These are phyloP conservation scores for Amoeboaphelidium protococcarum DNA, from an alignment of 371 early-diverging fungal species.

Conservation along the genomic window DNA sequence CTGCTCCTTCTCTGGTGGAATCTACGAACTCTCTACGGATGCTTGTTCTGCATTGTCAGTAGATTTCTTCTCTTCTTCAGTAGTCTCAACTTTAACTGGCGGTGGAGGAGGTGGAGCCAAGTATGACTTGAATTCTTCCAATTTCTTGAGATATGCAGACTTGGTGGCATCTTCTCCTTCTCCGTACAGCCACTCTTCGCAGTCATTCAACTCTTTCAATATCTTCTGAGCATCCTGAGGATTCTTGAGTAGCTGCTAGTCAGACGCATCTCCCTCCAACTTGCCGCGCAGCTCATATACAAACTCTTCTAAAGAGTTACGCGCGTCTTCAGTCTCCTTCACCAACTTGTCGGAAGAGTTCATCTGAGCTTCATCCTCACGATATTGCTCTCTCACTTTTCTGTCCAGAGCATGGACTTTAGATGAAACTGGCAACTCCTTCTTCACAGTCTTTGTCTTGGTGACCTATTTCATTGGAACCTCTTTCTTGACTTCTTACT, in stretches of 20 bases:
- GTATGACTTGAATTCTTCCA: conserved; percentile 44
- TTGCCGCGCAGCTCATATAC: conserved; percentile 86
- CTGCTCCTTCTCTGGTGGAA: too few relatives aligned
- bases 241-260: conserved; percentile 31
- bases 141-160: conserved; percentile 56
- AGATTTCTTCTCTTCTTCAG: too few relatives aligned
- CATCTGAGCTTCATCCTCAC: conserved; percentile 64
- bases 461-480: conserved; percentile 37
- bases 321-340: conserved; percentile 67
- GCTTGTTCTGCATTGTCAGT: too few relatives aligned
- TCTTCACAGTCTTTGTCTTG: conserved; percentile 18
- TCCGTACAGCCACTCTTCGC: conserved; percentile 85
- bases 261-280: conserved; percentile 39
- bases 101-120: too few relatives aligned
- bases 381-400: conserved; percentile 29
- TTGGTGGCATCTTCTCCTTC: conserved; percentile 63
- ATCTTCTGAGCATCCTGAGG: conserved; percentile 41
- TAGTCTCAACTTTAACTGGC: too few relatives aligned
- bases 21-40: too few relatives aligned
- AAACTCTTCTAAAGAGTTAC: conserved; percentile 90
- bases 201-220: conserved; percentile 31
- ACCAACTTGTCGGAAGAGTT: conserved; percentile 55
- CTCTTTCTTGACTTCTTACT: conserved; percentile 72
- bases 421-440: background rate
- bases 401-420: background rate